These are phyloP conservation scores for Aspergillus bertholletiae DNA, from an alignment of 495 filamentous ascomycete species.

Conservation along the genomic window DNA sequence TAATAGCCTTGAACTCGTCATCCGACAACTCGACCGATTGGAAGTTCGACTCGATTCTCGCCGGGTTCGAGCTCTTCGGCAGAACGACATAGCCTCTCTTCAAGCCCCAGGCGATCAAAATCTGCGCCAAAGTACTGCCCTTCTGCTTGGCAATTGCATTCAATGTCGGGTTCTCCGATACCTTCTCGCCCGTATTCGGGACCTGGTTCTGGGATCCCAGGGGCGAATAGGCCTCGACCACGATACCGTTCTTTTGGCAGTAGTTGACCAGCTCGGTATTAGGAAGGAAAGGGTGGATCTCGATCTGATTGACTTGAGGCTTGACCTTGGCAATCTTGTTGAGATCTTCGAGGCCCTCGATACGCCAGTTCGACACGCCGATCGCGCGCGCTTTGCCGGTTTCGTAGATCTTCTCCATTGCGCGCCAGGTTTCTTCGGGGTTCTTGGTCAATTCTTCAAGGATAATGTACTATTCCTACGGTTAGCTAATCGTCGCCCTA, in stretches of 20 bases:
- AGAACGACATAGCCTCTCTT: conserved; percentile 69
- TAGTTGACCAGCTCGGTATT: conserved; percentile 64
- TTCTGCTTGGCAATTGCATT: conserved; percentile 59
- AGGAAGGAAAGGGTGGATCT: conserved; percentile 89
- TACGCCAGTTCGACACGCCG: conserved; percentile 84
- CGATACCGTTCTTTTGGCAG: conserved; percentile 68
- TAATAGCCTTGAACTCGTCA: conserved; percentile 54
- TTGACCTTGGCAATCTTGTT: conserved; percentile 60
- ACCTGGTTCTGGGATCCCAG: conserved; percentile 62
- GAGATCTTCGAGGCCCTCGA: conserved; percentile 64
- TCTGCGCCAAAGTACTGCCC: conserved; percentile 61
- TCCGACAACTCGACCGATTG: conserved; percentile 55
- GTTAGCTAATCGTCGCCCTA: too few species aligned
- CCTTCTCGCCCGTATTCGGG: conserved; percentile 63
- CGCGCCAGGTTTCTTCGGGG: conserved; percentile 71
- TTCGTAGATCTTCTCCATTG: conserved; percentile 72
- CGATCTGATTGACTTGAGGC: conserved; percentile 85
- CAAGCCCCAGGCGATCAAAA: conserved; percentile 67
- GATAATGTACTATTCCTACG: conserved; percentile 38
- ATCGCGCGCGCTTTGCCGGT: conserved; percentile 72
- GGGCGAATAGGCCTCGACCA: conserved; percentile 71
- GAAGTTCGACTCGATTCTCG: conserved; percentile 64
- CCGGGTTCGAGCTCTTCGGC: conserved; percentile 64
- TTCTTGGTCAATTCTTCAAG: conserved; percentile 61
- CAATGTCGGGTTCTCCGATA: conserved; percentile 56